Conservation (phyloP, 139 green algal species). For the Closterium sp. region DNA sequence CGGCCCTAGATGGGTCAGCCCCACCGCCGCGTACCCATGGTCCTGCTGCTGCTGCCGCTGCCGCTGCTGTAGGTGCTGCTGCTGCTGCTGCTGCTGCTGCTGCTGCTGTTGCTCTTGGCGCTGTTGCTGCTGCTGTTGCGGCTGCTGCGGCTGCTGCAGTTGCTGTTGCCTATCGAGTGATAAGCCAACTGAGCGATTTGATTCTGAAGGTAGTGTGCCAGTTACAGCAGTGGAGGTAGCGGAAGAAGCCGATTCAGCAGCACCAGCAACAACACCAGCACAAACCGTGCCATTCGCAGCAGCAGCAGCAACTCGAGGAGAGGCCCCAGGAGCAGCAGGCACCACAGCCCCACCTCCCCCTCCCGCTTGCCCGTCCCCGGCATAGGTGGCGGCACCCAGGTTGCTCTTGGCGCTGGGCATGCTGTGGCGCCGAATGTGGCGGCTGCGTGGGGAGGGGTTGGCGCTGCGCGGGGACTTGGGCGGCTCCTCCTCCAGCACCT, state of each 20-base stretch:
- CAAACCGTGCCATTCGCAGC: background rate
- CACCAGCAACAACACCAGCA: background rate
- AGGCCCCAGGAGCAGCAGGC: background rate
- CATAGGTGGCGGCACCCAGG: background rate
- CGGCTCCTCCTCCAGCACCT: background rate
- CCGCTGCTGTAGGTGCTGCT: background rate
- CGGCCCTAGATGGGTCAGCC: background rate
- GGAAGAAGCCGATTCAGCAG: background rate
- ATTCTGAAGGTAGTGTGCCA: no score
- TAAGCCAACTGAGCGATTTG: background rate
- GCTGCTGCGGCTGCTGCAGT: no score
- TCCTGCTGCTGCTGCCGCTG: background rate
- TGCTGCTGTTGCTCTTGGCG: no score
- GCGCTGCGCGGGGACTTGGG: background rate
- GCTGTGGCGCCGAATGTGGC: background rate
- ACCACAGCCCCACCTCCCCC: background rate
- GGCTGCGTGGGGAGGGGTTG: background rate
- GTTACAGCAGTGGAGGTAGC: background rate
- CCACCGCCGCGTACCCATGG: background rate
- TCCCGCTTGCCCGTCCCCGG: background rate
- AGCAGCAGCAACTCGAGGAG: background rate
- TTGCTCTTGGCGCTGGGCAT: background rate
- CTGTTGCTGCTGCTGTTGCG: background rate
- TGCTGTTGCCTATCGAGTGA: background rate
- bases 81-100: background rate